Base-by-base conservation (phyloP, 257 asterid species). In the Petunia axillaris region DNA sequence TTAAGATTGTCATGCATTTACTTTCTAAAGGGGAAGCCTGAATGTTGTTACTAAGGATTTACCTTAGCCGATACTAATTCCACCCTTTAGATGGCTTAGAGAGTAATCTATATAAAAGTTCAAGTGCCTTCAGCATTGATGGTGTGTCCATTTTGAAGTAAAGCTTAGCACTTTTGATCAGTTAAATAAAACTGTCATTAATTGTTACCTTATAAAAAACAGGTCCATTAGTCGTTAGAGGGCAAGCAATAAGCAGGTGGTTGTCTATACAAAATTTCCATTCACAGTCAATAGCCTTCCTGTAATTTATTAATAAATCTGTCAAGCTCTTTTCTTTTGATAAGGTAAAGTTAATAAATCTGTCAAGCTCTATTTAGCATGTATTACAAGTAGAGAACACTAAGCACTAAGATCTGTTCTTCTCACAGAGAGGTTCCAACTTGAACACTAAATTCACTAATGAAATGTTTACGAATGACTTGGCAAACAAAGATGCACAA, bases 61-160 rank as follows among this genome's bases (percentile, higher is more conserved):
- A 48, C 77, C 43, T 25, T 48, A 71, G 46, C 77, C 77, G 48
- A 5, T 46, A 71, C 44, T 48, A 48, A 35, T 8, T 48, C 60
- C 44, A 2, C 60, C 11, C 10, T 38, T 71, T 36, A 55, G 60
- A 71, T 35, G 40, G 43, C 3, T 71, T 50, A 44, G 60, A 35
- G 48, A 71, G 77, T 71, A 48, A 71, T 48, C 77, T 48, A 46
- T 41, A 50, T 50, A 71, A 44, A 71, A 71, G 77, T 35, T 35
- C 44, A 48, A 48, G 35, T 50, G 35, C 62, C 77, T 71, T 71
- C 25, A 35, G 35, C 16, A 5, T 36, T 48, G 11, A 71, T 71
- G 43, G 0, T 48, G 13, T 35, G 77, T 11, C 77, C 77, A 71
- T 48, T 70, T 71, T 48, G 36, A 48, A 48, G 44, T 48, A 50